Percentiles rank a stretch among this genome's conserved stretches.
Conservation (phyloP, 768 basidiomycete species). For the Kwoniella sp. region DNA sequence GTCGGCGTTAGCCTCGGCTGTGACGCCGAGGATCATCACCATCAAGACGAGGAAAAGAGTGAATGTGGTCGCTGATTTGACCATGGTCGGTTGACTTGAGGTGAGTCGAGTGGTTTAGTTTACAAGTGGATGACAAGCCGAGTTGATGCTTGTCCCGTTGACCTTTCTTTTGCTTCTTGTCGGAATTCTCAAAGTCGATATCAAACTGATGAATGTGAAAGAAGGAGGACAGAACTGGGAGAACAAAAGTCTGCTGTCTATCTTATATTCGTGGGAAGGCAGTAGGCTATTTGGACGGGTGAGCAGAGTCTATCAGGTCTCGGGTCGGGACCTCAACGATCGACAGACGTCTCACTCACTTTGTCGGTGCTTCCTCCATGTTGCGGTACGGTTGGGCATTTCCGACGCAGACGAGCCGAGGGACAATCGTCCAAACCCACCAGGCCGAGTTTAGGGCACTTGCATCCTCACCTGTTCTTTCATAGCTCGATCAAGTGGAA, state of each 20-base stretch:
- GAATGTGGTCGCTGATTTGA: conserved; percentile 20
- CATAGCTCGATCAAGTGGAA: conserved; percentile 5
- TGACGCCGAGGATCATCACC: conserved; percentile 1
- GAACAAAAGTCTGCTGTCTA: background rate
- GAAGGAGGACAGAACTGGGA: background rate
- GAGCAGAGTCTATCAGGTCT: background rate
- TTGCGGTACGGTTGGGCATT: background rate
- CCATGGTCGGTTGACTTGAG: conserved; percentile 17
- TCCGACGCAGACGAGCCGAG: background rate
- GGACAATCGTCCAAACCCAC: background rate
- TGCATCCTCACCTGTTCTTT: background rate
- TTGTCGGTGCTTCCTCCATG: conserved; percentile 3
- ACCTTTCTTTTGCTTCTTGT: background rate
- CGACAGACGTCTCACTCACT: background rate
- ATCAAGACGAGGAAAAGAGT: conserved; percentile 16
- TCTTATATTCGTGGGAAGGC: background rate
- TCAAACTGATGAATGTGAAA: background rate
- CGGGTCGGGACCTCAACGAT: background rate
- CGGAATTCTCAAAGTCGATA: background rate
- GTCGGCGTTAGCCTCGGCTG: conserved; percentile 5
- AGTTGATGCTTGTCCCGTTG: conserved; percentile 7
- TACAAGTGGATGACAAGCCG: background rate
- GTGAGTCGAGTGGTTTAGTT: conserved; percentile 1
- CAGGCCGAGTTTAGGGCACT: background rate
- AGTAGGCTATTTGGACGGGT: background rate